Conservation (phyloP, 371 early-diverging fungal genomes). For the Saksenaea vasiformis region DNA sequence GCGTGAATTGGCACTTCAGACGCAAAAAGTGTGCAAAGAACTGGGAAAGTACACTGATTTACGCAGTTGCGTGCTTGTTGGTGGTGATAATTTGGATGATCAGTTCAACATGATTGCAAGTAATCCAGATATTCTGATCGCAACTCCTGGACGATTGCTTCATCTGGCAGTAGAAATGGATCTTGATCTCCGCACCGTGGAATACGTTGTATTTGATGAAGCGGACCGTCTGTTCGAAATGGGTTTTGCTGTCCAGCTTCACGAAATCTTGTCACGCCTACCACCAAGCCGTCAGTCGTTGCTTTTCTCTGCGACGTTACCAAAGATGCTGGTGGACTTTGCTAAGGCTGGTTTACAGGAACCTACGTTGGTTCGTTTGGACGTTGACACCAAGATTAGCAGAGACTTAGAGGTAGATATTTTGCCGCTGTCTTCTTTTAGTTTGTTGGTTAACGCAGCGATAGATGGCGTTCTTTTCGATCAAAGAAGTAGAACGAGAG, state of each 20-base stretch:
- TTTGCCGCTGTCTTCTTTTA: not conserved
- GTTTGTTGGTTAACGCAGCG: not conserved
- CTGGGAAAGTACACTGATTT: constrained; percentile 91
- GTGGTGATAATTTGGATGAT: constrained; percentile 94
- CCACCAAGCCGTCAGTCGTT: constrained; percentile 88
- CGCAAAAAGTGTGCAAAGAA: constrained; percentile 89
- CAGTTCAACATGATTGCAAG: constrained; percentile 90
- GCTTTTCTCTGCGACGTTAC: constrained; percentile 95
- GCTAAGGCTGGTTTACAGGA: constrained; percentile 95
- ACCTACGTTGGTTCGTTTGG: constrained; percentile 90
- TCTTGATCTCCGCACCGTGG: constrained; percentile 82
- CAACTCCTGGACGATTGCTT: constrained; percentile 97
- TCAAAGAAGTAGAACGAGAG: constrained; percentile 87
- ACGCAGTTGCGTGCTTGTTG: constrained; percentile 87
- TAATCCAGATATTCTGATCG: constrained; percentile 96
- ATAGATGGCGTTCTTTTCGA: constrained; percentile 82
- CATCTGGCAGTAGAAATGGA: constrained; percentile 97
- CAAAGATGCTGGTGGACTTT: constrained; percentile 90
- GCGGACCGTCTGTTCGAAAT: constrained; percentile 98
- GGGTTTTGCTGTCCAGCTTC: constrained; percentile 96
- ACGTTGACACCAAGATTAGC: constrained; percentile 92
- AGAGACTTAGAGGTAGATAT: constrained; percentile 78
- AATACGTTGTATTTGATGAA: constrained; percentile 98
- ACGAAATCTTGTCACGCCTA: constrained; percentile 85
- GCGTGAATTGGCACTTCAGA: constrained; percentile 97